Evolutionary conservation across 2,329 filamentous ascomycete species (phyloP).

Genomic region (Diaporthe nobilis): DNA sequence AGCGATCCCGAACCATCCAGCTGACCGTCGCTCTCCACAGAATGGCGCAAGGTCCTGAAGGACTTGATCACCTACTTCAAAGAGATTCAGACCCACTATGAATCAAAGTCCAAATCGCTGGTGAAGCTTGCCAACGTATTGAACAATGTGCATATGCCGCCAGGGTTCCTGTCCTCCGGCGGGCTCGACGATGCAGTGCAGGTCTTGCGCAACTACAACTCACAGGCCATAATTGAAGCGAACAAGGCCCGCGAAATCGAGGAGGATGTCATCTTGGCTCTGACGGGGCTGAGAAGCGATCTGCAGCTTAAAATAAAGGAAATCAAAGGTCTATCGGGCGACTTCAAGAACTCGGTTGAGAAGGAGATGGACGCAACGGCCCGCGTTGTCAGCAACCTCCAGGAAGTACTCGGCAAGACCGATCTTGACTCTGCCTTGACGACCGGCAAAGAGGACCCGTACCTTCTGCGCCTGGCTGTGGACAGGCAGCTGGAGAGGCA

Average conservation of each 20-base stretch:
- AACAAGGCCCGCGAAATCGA: conserved; percentile 94
- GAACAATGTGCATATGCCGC: conserved; percentile 82
- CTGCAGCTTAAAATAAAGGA: conserved; percentile 98
- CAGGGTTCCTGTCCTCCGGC: conserved; percentile 82
- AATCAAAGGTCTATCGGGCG: conserved; percentile 91
- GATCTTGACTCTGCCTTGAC: conserved; percentile 83
- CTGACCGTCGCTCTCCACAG: conserved; percentile 59
- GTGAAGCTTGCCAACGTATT: conserved; percentile 87
- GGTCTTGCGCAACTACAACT: conserved; percentile 86
- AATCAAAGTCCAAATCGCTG: conserved; percentile 85
- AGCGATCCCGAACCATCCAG: not conserved
- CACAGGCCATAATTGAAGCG: conserved; percentile 81
- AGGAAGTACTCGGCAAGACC: conserved; percentile 83
- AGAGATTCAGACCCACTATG: conserved; percentile 91
- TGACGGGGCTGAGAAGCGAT: conserved; percentile 89
- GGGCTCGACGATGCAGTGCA: conserved; percentile 91
- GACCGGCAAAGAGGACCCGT: conserved; percentile 92
- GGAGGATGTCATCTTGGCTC: conserved; percentile 88
- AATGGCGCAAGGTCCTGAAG: conserved; percentile 95
- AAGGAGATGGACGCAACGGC: conserved; percentile 92
- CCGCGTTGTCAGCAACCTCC: conserved; percentile 83
- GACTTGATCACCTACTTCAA: conserved; percentile 95
- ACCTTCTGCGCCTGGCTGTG: conserved; percentile 85
- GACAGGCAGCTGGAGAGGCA: conserved; percentile 93
- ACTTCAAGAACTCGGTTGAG: conserved; percentile 97